These are phyloP conservation scores for Cardiospermum halicacabum DNA, from an alignment of 345 rosid species.

Conservation along the genomic window DNA sequence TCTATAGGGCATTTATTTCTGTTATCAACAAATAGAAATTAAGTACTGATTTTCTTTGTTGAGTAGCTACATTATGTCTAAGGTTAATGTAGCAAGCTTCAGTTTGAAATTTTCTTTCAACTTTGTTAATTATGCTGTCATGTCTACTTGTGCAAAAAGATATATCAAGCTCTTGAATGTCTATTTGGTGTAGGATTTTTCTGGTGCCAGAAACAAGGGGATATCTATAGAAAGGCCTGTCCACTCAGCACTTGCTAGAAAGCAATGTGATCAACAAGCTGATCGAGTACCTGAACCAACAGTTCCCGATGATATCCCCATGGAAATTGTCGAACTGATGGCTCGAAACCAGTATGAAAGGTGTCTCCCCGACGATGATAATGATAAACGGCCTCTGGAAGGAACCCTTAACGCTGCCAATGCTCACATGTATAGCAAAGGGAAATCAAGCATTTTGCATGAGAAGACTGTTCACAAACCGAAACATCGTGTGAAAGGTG, in stretches of 20 bases:
- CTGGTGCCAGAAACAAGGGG: slow-evolving; percentile 38
- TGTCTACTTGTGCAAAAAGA: background rate
- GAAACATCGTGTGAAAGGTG: slow-evolving; percentile 34
- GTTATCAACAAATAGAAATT: background rate
- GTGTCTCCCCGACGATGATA: slow-evolving; percentile 65
- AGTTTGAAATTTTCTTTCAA: background rate
- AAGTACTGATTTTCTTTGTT: background rate
- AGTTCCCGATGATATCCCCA: slow-evolving; percentile 71
- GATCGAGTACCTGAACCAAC: slow-evolving; percentile 48
- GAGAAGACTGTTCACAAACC: slow-evolving; percentile 37
- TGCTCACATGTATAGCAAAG: slow-evolving; percentile 31
- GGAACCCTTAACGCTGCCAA: slow-evolving; percentile 25
- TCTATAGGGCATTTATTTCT: background rate
- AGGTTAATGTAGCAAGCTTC: background rate
- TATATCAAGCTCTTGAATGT: slow-evolving; percentile 12
- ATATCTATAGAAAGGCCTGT: slow-evolving; percentile 36
- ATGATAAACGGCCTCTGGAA: slow-evolving; percentile 35
- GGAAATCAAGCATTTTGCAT: slow-evolving; percentile 30
- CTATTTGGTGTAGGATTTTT: slow-evolving; percentile 47
- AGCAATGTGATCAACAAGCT: slow-evolving; percentile 30
- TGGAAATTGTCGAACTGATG: slow-evolving; percentile 95
- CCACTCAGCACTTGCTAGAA: slow-evolving; percentile 24
- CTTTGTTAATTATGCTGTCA: background rate
- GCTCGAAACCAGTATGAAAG: slow-evolving; percentile 88
- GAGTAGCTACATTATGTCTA: background rate